phyloP scores from a whole-genome alignment of 495 filamentous ascomycete genomes.

The Cenococcum geophilum region DNA sequence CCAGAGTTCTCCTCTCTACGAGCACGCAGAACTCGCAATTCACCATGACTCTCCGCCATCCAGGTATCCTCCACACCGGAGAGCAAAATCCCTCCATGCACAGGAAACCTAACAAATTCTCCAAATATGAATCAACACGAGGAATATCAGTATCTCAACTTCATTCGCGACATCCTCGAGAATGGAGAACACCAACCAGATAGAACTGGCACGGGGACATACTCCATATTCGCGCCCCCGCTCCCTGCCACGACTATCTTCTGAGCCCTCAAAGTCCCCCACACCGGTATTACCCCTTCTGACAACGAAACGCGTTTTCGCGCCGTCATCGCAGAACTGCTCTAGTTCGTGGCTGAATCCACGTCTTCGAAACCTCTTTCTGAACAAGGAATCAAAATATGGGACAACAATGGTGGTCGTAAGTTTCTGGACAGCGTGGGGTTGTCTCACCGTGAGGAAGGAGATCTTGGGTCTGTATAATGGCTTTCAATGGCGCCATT shows the following conservation, averaged over 20 bases:
- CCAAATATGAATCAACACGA: conserved; percentile 29
- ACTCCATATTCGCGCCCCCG: conserved; percentile 77
- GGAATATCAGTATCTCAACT: conserved; percentile 41
- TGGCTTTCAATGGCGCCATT: conserved; percentile 98
- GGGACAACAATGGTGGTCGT: conserved; percentile 94
- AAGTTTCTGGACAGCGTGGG: conserved; percentile 80
- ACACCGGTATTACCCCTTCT: conserved; percentile 76
- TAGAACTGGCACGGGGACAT: conserved; percentile 86
- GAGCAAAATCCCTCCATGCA: neutral
- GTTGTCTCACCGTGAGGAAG: conserved; percentile 67
- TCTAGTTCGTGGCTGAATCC: conserved; percentile 87
- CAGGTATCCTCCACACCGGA: neutral
- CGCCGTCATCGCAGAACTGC: conserved; percentile 85
- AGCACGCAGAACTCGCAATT: neutral
- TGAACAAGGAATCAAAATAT: conserved; percentile 82
- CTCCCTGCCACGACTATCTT: conserved; percentile 60
- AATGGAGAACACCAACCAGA: conserved; percentile 77
- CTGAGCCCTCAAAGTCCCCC: conserved; percentile 29
- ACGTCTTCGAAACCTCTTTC: conserved; percentile 73
- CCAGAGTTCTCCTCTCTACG: conserved; percentile 1
- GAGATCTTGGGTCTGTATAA: conserved; percentile 97
- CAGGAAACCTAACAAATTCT: neutral
- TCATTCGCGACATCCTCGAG: conserved; percentile 64
- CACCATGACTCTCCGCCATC: conserved; percentile 21
- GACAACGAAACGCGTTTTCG: conserved; percentile 93